Base-by-base conservation (phyloP, 805 yeast genomes). In the Zygosaccharomyces rouxii region DNA sequence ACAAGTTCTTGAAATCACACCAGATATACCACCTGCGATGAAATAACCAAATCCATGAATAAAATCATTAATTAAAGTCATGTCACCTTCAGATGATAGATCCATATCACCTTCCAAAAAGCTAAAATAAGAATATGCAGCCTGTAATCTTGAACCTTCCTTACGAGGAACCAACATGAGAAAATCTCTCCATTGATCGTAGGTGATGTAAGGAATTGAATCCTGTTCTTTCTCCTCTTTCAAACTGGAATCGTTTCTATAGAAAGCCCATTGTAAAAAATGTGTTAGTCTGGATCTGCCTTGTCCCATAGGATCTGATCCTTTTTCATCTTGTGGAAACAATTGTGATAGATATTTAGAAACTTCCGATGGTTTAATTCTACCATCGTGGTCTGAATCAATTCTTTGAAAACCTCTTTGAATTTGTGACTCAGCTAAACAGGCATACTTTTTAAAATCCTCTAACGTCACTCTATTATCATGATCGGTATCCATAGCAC, bases 1-100 rank as follows among this genome's bases (percentile, higher is more conserved):
- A 58, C 94, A 85, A 0, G 98, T 89, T 69, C 99, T 81, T 11
- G 97, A 89, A 3, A 94, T 85, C 2, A 92, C 99, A 1, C 99
- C 99, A 1, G 97, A 86, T 18, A 90, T 67, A 0, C 99, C 99
- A 35, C 99, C 99, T 1, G 97, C 96, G 29, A 90, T 69, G 62
- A 94, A 94, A 67, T 81, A 94, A 0, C 97, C 97, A 52, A 89
- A 76, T 28, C 97, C 96, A 62, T 85, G 81, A 43, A 86, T 69
- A 46, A 86, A 77, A 54, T 88, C 95, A 62, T 81, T 82, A 38
- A 84, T 83, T 31, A 92, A 75, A 0, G 95, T 84, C 52, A 90
- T 89, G 68, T 92, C 98, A 65, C 97, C 97, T 58, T 92, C 98
- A 0, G 95, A 79, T 4, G 92, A 83, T 37, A 89, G 68, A 60